Evolutionary conservation across 352 stramenopile genomes (phyloP).

Genomic region (Phytopythium kandeliae): DNA sequence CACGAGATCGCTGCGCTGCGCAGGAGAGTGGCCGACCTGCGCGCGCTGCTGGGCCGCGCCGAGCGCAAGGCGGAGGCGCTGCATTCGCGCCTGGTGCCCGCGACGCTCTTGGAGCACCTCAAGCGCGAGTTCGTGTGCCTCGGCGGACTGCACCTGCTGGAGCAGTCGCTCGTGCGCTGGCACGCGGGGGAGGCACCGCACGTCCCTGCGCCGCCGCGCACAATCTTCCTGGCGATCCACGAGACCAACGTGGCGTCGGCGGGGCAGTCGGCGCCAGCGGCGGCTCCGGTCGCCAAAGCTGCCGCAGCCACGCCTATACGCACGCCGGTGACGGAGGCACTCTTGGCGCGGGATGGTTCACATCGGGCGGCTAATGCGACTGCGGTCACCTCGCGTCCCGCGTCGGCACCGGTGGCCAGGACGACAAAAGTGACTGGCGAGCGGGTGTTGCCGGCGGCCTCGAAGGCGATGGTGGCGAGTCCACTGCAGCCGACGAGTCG

Average conservation of each 20-base stretch:
- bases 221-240: conserved; percentile 4
- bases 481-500: no score
- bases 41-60: background rate
- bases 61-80: conserved; percentile 6
- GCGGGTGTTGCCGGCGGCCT: no score
- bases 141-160: conserved; percentile 21
- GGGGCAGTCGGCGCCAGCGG: background rate
- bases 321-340: background rate
- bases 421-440: no score
- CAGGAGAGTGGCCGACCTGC: conserved; percentile 2
- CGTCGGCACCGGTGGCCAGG: background rate
- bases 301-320: background rate
- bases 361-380: background rate
- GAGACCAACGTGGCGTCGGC: background rate
- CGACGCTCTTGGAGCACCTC: conserved; percentile 22
- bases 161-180: conserved; percentile 13
- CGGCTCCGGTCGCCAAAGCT: background rate
- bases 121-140: conserved; percentile 27
- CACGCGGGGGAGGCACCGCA: conserved; percentile 3
- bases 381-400: background rate
- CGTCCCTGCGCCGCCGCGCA: background rate
- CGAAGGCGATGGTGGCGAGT: no score
- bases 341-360: background rate
- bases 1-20: conserved; percentile 20
- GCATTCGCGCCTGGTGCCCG: conserved; percentile 9